Base-by-base conservation (phyloP, 148 eudicot species). In the Persicaria maculosa region DNA sequence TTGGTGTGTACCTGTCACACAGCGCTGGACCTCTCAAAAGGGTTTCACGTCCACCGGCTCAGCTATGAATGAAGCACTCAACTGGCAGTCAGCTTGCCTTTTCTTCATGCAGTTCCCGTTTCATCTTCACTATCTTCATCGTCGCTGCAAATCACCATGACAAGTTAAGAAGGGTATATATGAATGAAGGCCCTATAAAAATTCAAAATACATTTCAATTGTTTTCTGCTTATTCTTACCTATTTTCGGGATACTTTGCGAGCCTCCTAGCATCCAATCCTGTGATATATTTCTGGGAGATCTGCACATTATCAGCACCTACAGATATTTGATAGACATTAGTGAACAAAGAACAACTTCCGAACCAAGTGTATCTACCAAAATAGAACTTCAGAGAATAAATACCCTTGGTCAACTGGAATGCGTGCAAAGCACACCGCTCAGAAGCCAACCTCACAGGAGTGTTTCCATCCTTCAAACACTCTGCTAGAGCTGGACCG, bases 261-360 rank as follows among this genome's bases (percentile, higher is more conserved):
- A 95, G 84, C 75, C 99, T 89, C 79, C 99, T 85, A 22, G 99
- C 99, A 83, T 95, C 99, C 86, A 95, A 82, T 31, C 99, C 99
- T 12, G 99, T 90, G 54, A 95, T 92, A 77, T 75, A 95, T 74
- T 92, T 95, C 73, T 95, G 99, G 17, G 99, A 96, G 40, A 90
- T 87, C 77, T 88, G 97, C 77, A 95, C 86, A 81, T 92, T 85
- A 74, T 95, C 97, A 16, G 85, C 54, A 19, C 96, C 99, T 92
- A 89, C 55, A 81, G 54, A 73, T 9, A 74, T 15, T 64, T 22
- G 15, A 45, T 22, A 20, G 57, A 11, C 19, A 15, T 47, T 48
- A 36, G 70, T 12, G 67, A 59, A 9, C 5, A 62, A 44, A 36
- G 31, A 31, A 25, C 12, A 14, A 9, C 52, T 48, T 48, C 12